A percentile compares a stretch with the other conserved stretches of the same genome.
These are phyloP conservation scores for Fusarium sp. DNA, from an alignment of 2,329 filamentous ascomycete genomes.

Conservation along the genomic window DNA sequence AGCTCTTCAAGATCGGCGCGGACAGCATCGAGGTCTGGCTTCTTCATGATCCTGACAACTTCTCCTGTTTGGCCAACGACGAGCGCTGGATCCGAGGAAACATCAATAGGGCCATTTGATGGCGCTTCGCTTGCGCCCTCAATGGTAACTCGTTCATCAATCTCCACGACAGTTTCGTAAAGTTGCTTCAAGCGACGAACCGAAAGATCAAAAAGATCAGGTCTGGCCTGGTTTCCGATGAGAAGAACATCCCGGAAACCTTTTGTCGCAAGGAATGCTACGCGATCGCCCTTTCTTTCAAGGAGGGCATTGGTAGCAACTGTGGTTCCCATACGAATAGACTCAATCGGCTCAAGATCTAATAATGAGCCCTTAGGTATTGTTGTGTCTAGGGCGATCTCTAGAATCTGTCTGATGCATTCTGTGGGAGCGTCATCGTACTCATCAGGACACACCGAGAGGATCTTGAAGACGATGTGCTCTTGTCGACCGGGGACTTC, in stretches of 20 bases:
- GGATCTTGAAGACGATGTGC: constrained; percentile 41
- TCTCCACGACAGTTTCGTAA: constrained; percentile 75
- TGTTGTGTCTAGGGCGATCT: constrained; percentile 45
- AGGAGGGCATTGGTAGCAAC: constrained; percentile 82
- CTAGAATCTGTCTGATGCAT: constrained; percentile 67
- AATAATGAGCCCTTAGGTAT: constrained; percentile 49
- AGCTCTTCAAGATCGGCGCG: constrained; percentile 66
- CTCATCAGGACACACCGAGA: constrained; percentile 71
- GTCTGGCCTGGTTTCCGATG: constrained; percentile 79
- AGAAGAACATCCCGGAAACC: constrained; percentile 77
- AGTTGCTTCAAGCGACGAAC: constrained; percentile 75
- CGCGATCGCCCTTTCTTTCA: constrained; percentile 77
- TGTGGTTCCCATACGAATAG: constrained; percentile 83
- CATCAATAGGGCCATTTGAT: constrained; percentile 58
- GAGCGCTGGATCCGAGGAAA: constrained; percentile 61
- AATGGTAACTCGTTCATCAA: constrained; percentile 79
- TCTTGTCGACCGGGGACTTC: constrained; percentile 32
- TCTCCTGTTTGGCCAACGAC: constrained; percentile 75
- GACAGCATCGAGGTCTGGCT: constrained; percentile 65
- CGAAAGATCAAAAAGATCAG: constrained; percentile 77
- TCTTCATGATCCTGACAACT: constrained; percentile 71
- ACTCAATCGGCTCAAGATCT: constrained; percentile 59
- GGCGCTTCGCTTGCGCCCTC: constrained; percentile 80
- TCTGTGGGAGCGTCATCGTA: constrained; percentile 79
- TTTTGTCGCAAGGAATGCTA: constrained; percentile 75